Evolutionary conservation across 805 yeast genomes (phyloP).

Genomic region (Pichia phayaonensis): DNA sequence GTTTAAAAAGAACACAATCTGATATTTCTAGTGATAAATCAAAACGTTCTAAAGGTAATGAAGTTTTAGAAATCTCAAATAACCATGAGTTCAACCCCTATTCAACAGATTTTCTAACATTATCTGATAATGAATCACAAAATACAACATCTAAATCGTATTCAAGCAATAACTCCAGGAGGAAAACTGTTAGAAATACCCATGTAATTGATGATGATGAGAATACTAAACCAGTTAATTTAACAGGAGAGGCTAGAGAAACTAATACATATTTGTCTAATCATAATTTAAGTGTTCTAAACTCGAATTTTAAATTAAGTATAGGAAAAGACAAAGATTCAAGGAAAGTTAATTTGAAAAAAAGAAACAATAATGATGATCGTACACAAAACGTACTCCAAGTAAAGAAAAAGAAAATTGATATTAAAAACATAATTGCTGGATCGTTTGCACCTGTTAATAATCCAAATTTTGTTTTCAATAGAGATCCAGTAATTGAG

Average conservation of each 20-base stretch:
- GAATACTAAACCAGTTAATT: neutral
- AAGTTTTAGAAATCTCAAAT: neutral
- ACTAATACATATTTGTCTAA: neutral
- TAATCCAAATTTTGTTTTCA: slow-evolving; percentile 14
- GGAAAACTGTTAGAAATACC: neutral
- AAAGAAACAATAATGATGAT: neutral
- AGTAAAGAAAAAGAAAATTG: neutral
- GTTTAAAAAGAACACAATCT: neutral
- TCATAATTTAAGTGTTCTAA: neutral
- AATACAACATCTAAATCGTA: neutral
- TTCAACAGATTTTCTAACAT: slow-evolving; percentile 3
- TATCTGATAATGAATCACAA: slow-evolving; percentile 7
- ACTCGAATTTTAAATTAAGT: neutral
- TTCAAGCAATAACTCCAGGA: neutral
- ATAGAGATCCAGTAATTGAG: slow-evolving; percentile 18
- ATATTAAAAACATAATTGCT: neutral
- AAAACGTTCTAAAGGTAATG: neutral
- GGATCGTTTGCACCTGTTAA: slow-evolving; percentile 7
- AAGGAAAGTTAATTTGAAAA: neutral
- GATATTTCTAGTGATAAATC: neutral
- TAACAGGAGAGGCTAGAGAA: neutral
- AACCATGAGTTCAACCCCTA: slow-evolving; percentile 1
- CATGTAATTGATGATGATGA: neutral
- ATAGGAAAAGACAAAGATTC: neutral
- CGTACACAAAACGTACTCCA: neutral